phyloP scores from a whole-genome alignment of 202 grass and related monocot genomes.

The Elaeis oleifera region DNA sequence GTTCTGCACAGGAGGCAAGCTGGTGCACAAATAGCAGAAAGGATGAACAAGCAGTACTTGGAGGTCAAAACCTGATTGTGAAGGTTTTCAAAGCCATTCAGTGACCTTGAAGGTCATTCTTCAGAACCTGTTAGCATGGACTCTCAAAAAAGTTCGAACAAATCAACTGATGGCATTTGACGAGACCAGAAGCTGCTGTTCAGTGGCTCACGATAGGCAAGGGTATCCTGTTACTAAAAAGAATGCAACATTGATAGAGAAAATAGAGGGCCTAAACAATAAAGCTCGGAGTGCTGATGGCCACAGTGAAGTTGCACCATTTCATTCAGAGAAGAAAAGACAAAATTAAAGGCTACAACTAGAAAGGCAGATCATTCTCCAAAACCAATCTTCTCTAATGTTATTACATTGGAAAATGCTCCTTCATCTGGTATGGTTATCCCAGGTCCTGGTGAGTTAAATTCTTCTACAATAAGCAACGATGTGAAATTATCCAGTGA shows the following conservation, averaged over 20 bases:
- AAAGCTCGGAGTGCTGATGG: conserved; percentile 60
- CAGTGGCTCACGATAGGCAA: conserved; percentile 16
- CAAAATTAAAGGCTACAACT: conserved; percentile 29
- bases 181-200: conserved; percentile 30
- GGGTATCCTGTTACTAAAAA: conserved; percentile 56
- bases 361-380: conserved; percentile 31
- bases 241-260: conserved; percentile 73
- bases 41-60: conserved; percentile 27
- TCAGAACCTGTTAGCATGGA: conserved; percentile 16
- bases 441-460: conserved; percentile 13
- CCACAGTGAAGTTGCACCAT: conserved; percentile 30
- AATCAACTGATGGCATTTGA: conserved; percentile 32
- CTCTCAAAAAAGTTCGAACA: conserved; percentile 20
- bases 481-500: conserved; percentile 8
- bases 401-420: conserved; percentile 8
- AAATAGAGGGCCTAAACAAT: conserved; percentile 87
- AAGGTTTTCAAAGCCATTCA: conserved; percentile 9
- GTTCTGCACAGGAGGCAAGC: conserved; percentile 27
- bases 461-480: conserved; percentile 22
- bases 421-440: conserved; percentile 14
- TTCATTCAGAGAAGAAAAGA: conserved; percentile 41
- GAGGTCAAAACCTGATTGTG: conserved; percentile 27
- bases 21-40: conserved; percentile 24
- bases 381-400: conserved; percentile 22
- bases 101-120: not conserved